A percentile compares a stretch with the other conserved stretches of the same genome.
Evolutionary conservation across 2,329 filamentous ascomycete species (phyloP).

Genomic region (Neofusicoccum laricinum): DNA sequence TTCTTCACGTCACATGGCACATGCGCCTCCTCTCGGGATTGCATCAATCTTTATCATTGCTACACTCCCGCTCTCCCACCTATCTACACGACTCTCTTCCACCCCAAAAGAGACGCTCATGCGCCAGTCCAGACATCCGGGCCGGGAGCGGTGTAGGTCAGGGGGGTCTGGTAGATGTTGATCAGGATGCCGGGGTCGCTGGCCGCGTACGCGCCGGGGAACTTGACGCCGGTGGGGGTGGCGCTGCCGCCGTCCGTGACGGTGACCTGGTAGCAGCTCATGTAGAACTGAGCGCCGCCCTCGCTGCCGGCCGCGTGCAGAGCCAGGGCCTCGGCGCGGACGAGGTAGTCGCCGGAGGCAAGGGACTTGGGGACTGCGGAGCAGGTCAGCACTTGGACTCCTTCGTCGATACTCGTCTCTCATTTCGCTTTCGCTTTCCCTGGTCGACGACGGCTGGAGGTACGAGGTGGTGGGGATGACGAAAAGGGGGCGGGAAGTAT

Average conservation of each 20-base stretch:
- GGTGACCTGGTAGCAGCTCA: constrained; percentile 42
- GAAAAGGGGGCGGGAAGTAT: constrained; percentile 27
- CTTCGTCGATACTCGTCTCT: background rate
- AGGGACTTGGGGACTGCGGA: constrained; percentile 43
- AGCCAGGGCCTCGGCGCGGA: constrained; percentile 45
- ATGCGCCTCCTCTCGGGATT: too few species aligned
- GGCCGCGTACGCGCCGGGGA: constrained; percentile 43
- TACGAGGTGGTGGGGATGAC: background rate
- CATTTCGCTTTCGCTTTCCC: constrained; percentile 18
- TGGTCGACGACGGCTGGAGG: background rate
- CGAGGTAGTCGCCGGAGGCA: constrained; percentile 42
- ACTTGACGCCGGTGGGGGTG: constrained; percentile 42
- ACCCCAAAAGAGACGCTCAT: background rate
- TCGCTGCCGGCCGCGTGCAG: constrained; percentile 39
- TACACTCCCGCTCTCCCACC: background rate
- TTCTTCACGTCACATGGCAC: background rate
- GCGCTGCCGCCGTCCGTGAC: constrained; percentile 34
- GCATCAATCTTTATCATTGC: background rate
- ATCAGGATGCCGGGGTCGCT: constrained; percentile 41
- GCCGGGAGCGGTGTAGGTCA: constrained; percentile 44
- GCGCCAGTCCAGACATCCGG: constrained; percentile 37
- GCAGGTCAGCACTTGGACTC: background rate
- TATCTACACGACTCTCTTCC: too few species aligned
- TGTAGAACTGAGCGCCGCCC: constrained; percentile 45
- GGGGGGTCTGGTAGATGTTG: constrained; percentile 38